Conservation (phyloP, 169 alveolate genomes). For the Eimeria maxima region DNA sequence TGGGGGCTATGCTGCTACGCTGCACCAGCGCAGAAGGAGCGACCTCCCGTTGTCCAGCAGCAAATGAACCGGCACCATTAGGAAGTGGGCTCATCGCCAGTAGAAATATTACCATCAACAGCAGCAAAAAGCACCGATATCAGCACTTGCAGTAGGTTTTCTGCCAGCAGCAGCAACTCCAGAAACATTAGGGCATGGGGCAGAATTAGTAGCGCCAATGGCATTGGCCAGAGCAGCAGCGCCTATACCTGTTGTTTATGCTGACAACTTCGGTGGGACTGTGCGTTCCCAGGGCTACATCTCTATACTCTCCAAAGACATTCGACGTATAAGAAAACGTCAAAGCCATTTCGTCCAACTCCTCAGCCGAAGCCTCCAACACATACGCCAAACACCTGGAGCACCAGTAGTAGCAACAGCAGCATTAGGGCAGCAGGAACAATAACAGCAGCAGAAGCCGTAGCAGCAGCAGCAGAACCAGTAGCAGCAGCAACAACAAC, state of each 20-base stretch:
- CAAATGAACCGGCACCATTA: background rate
- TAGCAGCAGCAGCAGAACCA: background rate
- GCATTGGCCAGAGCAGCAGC: background rate
- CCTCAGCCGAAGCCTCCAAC: conserved; percentile 71
- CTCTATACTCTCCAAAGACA: conserved; percentile 48
- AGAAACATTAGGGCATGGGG: background rate
- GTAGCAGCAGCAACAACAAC: background rate
- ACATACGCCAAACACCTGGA: conserved; percentile 73
- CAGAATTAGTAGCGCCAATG: background rate
- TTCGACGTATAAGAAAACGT: conserved; percentile 79
- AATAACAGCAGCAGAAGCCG: background rate
- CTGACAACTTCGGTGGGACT: conserved; percentile 86
- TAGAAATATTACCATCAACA: background rate
- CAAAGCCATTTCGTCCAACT: conserved; percentile 80
- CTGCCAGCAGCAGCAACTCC: background rate
- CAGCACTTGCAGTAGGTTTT: background rate
- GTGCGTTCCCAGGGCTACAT: conserved; percentile 82
- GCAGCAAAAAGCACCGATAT: background rate
- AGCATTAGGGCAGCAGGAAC: no score
- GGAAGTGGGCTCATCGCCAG: background rate
- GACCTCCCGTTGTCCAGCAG: background rate
- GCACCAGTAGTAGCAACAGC: conserved; percentile 38
- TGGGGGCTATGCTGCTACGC: background rate
- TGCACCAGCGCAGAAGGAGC: background rate
- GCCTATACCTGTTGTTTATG: conserved; percentile 85